Conservation (phyloP, 2,329 filamentous ascomycete species). For the Chaetomiaceae sp. region DNA sequence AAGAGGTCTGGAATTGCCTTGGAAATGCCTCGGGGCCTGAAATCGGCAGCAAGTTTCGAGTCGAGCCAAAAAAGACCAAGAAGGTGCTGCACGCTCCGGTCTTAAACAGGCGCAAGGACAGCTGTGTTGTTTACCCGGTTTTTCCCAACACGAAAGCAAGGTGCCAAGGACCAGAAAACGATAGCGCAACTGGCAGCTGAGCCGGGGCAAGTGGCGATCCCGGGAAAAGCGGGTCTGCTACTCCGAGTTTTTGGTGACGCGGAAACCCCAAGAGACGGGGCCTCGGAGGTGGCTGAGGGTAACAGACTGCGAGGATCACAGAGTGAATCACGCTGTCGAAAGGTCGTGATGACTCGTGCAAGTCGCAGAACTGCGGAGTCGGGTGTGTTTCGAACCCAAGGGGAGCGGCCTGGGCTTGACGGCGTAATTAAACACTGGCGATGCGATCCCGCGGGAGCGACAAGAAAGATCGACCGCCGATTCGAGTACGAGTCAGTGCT, state of each 20-base stretch:
- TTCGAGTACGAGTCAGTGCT: constrained; percentile 20
- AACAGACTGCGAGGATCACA: constrained; percentile 15
- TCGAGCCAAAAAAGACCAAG: background rate
- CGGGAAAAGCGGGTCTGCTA: constrained; percentile 20
- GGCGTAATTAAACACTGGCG: constrained; percentile 15
- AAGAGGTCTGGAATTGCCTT: constrained; percentile 19
- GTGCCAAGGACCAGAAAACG: constrained; percentile 3
- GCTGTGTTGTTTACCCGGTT: background rate
- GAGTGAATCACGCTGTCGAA: constrained; percentile 16
- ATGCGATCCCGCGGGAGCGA: constrained; percentile 9
- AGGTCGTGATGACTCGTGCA: constrained; percentile 8
- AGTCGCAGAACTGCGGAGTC: constrained; percentile 6
- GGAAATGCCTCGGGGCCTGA: constrained; percentile 9
- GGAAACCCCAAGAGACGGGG: constrained; percentile 4
- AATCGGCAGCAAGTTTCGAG: background rate
- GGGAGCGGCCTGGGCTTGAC: constrained; percentile 3
- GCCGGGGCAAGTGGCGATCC: constrained; percentile 22
- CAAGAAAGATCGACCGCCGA: constrained; percentile 17
- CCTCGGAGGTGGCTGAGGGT: constrained; percentile 16
- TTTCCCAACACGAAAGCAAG: constrained; percentile 1
- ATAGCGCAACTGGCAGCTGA: constrained; percentile 4
- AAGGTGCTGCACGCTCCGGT: background rate
- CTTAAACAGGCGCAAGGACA: background rate
- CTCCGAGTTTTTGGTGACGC: constrained; percentile 11
- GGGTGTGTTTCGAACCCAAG: constrained; percentile 13